Conservation (phyloP, 139 green algal genomes). For the Chlorella vulgaris region DNA sequence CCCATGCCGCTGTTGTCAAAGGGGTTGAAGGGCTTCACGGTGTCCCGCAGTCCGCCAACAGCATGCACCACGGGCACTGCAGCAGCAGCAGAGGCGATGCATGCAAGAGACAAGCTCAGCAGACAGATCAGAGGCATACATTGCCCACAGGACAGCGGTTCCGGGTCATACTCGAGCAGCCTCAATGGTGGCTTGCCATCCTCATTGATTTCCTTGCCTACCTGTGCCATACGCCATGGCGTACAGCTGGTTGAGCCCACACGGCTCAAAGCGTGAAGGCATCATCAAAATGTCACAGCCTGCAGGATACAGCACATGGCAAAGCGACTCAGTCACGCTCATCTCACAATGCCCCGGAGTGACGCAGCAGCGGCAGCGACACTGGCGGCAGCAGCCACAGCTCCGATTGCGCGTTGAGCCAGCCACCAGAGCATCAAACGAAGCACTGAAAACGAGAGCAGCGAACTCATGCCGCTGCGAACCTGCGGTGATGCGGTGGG, state of each 20-base stretch:
- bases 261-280: constrained; percentile 67
- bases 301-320: constrained; percentile 80
- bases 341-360: no score
- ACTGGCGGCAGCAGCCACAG: no score
- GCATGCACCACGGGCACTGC: constrained; percentile 82
- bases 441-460: no score
- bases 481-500: constrained; percentile 91
- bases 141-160: no score
- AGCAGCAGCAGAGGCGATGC: not conserved
- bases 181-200: not conserved
- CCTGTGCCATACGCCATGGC: constrained; percentile 96
- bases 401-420: no score
- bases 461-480: no score
- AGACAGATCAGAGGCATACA: no score
- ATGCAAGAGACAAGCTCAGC: no score
- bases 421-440: no score
- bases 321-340: no score
- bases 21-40: constrained; percentile 82
- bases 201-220: not conserved
- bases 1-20: constrained; percentile 80
- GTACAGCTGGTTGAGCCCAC: constrained; percentile 89
- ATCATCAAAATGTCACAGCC: constrained; percentile 82
- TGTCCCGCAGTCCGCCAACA: constrained; percentile 80
- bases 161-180: no score
- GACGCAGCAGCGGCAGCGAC: no score